Evolutionary conservation across 2,329 filamentous ascomycete genomes (phyloP).

Genomic region (Scolecobasidium constrictum): DNA sequence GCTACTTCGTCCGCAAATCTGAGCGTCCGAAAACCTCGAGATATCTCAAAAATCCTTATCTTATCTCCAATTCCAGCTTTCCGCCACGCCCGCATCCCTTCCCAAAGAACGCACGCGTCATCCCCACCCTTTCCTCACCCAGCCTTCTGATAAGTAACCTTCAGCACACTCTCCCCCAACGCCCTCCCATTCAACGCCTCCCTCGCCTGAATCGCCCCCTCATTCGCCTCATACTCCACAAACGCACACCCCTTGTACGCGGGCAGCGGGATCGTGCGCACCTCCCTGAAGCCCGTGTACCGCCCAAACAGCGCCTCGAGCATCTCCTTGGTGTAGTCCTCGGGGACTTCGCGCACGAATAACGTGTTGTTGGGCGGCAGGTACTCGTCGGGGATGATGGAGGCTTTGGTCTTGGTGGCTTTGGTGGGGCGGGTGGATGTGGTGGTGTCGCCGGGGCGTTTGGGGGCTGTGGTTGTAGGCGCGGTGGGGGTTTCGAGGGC

Average conservation of each 20-base stretch:
- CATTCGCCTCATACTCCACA: conserved; percentile 88
- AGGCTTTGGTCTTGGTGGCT: conserved; percentile 62
- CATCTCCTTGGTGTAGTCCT: conserved; percentile 71
- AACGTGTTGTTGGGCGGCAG: conserved; percentile 95
- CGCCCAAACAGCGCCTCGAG: conserved; percentile 73
- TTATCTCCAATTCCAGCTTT: too few relatives aligned
- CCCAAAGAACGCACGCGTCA: too few relatives aligned
- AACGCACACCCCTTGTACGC: conserved; percentile 69
- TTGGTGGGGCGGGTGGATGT: conserved; percentile 46
- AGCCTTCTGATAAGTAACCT: conserved; percentile 81
- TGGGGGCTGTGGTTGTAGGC: conserved; percentile 2
- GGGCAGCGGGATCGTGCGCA: conserved; percentile 75
- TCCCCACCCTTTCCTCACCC: too few relatives aligned
- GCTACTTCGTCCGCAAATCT: too few relatives aligned
- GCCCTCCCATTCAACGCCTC: conserved; percentile 82
- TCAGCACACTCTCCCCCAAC: conserved; percentile 70
- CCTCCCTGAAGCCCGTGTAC: conserved; percentile 91
- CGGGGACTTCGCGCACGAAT: conserved; percentile 85
- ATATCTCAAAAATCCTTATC: too few relatives aligned
- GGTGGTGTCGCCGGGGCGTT: conserved; percentile 21
- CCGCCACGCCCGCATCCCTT: too few relatives aligned
- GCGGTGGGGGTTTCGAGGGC: conserved; percentile 45
- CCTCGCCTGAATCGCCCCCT: conserved; percentile 84
- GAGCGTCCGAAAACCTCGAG: too few relatives aligned
- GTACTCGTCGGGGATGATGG: conserved; percentile 90